Percentiles rank a stretch among this genome's conserved stretches.
Evolutionary conservation across 441 rosid species (phyloP).

Genomic region (Gossypium davidsonii): DNA sequence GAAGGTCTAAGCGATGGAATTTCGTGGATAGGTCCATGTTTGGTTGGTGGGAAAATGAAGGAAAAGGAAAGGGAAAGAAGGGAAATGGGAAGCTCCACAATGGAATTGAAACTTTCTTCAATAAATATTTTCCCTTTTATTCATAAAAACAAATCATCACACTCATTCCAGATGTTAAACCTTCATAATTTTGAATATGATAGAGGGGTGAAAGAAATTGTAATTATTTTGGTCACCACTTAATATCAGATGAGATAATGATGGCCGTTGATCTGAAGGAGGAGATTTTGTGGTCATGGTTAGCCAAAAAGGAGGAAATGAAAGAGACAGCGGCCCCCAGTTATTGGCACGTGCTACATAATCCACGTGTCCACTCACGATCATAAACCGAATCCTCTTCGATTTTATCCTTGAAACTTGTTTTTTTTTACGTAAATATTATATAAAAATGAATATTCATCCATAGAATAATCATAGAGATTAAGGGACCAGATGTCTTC

Average conservation of each 20-base stretch:
- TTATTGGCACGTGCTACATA: constrained; percentile 6
- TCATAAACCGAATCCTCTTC: background rate
- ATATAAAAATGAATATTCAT: too few relatives aligned
- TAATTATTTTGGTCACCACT: background rate
- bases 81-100: background rate
- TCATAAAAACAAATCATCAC: too few relatives aligned
- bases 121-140: too few relatives aligned
- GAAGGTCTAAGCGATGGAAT: constrained; percentile 52
- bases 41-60: constrained; percentile 1
- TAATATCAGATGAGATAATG: background rate
- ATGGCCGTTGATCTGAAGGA: background rate
- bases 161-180: too few relatives aligned
- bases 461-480: too few relatives aligned
- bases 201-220: background rate
- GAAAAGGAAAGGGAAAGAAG: background rate
- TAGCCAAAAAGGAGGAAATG: background rate
- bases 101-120: background rate
- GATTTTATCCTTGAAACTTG: background rate
- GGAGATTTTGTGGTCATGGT: constrained; percentile 12
- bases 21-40: constrained; percentile 64
- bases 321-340: background rate
- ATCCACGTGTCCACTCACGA: constrained; percentile 13
- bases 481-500: too few relatives aligned
- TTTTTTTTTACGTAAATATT: too few relatives aligned
- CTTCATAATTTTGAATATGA: too few relatives aligned